Conservation (phyloP, 2,329 filamentous ascomycete species). For the Bipolaris sorokiniana region DNA sequence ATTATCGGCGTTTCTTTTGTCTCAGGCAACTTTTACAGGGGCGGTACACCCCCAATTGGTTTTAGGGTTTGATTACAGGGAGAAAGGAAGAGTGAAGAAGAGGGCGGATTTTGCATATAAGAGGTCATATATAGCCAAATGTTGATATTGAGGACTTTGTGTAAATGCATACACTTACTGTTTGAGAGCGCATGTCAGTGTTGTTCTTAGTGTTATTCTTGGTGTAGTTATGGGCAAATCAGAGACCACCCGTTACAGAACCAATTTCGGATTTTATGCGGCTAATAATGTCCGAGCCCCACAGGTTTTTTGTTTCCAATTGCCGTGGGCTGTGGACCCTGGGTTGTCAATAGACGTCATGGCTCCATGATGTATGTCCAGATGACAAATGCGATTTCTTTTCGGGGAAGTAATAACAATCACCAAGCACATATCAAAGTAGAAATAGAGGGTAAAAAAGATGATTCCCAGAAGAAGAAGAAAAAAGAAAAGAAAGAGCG, state of each 20-base stretch:
- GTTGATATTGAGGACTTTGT: neutral
- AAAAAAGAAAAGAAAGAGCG: neutral
- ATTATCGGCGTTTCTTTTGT: conserved; percentile 12
- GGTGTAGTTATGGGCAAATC: too few species aligned
- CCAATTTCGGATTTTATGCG: neutral
- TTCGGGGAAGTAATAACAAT: neutral
- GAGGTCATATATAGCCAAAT: neutral
- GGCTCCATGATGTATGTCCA: neutral
- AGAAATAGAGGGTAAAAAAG: neutral
- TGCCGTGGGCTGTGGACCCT: neutral
- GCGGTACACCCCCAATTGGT: neutral
- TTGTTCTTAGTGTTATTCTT: too few species aligned
- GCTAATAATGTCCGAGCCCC: neutral
- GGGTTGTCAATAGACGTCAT: neutral
- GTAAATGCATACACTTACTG: too few species aligned
- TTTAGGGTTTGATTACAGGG: neutral
- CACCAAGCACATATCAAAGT: neutral
- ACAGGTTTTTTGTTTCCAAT: neutral
- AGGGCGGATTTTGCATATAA: neutral
- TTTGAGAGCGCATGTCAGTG: too few species aligned
- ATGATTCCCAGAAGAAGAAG: neutral
- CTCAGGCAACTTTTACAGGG: neutral
- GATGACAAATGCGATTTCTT: neutral
- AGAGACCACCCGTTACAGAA: neutral
- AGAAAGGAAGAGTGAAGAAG: neutral